These are phyloP conservation scores for Huntiella savannae DNA, from an alignment of 2,329 filamentous ascomycete genomes.

Conservation along the genomic window DNA sequence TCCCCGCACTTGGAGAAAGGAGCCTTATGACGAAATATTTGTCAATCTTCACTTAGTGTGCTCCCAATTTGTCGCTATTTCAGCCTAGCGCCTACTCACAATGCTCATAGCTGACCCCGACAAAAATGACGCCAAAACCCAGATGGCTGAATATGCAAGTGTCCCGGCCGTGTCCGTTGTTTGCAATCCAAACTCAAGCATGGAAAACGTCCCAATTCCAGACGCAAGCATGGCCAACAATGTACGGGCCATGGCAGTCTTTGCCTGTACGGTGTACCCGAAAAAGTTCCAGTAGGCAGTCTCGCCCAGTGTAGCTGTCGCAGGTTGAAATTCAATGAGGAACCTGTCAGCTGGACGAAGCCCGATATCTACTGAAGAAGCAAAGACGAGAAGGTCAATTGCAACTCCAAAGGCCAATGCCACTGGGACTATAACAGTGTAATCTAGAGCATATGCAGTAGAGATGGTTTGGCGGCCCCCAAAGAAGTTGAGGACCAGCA, in stretches of 20 bases:
- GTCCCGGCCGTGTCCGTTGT: slow-evolving; percentile 56
- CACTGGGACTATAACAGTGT: slow-evolving; percentile 40
- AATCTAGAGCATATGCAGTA: slow-evolving; percentile 44
- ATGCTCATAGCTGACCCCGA: slow-evolving; percentile 27
- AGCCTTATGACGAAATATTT: too few relatives aligned
- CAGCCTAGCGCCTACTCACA: too few relatives aligned
- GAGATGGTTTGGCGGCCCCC: slow-evolving; percentile 49
- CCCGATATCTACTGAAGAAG: slow-evolving; percentile 38
- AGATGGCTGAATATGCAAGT: slow-evolving; percentile 51
- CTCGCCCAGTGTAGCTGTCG: slow-evolving; percentile 44
- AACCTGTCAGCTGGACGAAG: slow-evolving; percentile 29
- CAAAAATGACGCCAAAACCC: slow-evolving; percentile 45
- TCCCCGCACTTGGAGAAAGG: too few relatives aligned
- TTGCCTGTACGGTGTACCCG: slow-evolving; percentile 44
- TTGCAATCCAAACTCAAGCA: slow-evolving; percentile 45
- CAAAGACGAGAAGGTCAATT: slow-evolving; percentile 60
- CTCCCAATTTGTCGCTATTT: too few relatives aligned
- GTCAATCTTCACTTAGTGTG: too few relatives aligned
- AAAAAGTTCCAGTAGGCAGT: slow-evolving; percentile 57
- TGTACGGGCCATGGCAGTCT: slow-evolving; percentile 46
- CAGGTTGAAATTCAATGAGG: slow-evolving; percentile 39
- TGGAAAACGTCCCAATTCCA: slow-evolving; percentile 39
- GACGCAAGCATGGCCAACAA: slow-evolving; percentile 37
- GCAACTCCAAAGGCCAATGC: slow-evolving; percentile 44
- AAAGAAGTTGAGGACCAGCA: slow-evolving; percentile 58